Evolutionary conservation across 176 grass and related monocot genomes (phyloP).

Genomic region (Sorghum bicolor): DNA sequence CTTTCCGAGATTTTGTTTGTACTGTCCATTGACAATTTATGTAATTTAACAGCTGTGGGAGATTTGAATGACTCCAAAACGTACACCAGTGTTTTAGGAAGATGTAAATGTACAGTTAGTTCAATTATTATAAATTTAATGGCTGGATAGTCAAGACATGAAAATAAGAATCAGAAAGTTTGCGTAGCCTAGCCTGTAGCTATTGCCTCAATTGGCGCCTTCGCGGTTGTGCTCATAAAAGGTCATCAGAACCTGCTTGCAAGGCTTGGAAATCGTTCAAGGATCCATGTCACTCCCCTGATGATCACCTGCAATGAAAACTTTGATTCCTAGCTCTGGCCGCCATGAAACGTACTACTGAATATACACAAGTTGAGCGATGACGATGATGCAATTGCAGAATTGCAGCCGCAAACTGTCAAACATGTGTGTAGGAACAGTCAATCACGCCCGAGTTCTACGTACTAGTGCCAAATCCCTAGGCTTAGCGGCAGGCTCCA

Average conservation of each 20-base stretch:
- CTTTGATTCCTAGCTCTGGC: background rate
- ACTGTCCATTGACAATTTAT: too few relatives aligned
- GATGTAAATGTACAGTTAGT: too few relatives aligned
- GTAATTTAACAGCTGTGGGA: too few relatives aligned
- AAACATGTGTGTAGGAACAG: background rate
- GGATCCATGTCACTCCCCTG: slow-evolving; percentile 63
- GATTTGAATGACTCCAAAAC: too few relatives aligned
- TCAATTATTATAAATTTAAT: too few relatives aligned
- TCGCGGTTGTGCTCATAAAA: background rate
- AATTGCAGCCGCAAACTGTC: background rate
- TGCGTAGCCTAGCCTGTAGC: background rate
- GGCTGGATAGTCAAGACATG: too few relatives aligned
- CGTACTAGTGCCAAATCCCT: slow-evolving; percentile 72
- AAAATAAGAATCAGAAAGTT: too few relatives aligned
- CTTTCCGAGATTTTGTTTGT: too few relatives aligned
- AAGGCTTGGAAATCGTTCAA: slow-evolving; percentile 68
- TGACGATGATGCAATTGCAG: background rate
- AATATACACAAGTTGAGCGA: background rate
- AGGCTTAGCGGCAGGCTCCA: slow-evolving; percentile 85
- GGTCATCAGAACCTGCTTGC: slow-evolving; percentile 21
- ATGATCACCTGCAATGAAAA: slow-evolving; percentile 51
- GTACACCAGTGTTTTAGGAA: too few relatives aligned
- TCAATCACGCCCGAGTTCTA: background rate
- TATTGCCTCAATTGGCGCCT: background rate
- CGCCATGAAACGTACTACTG: background rate